phyloP scores from a whole-genome alignment of 768 basidiomycete genomes.

The Tricholoma flavovirens region DNA sequence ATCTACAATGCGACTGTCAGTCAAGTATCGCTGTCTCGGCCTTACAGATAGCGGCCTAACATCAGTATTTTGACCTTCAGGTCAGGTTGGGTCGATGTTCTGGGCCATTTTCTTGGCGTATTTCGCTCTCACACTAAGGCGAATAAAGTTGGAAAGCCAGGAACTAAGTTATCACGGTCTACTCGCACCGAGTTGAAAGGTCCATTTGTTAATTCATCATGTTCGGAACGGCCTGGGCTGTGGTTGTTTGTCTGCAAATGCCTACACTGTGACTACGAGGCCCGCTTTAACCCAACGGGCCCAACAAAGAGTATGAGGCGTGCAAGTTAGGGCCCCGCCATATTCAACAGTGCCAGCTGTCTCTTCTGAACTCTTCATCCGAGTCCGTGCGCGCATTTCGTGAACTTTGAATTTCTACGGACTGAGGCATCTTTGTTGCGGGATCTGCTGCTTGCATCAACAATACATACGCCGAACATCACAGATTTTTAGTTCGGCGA shows the following conservation, averaged over 20 bases:
- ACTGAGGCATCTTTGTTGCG: background rate
- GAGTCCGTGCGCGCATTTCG: background rate
- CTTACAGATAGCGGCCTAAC: too few relatives aligned
- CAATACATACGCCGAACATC: background rate
- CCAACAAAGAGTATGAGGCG: background rate
- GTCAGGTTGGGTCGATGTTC: background rate
- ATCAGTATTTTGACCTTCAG: too few relatives aligned
- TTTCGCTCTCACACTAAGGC: too few relatives aligned
- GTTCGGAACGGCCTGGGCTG: background rate
- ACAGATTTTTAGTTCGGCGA: background rate
- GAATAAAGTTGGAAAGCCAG: background rate
- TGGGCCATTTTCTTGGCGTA: background rate
- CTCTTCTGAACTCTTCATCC: too few relatives aligned
- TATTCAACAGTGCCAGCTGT: too few relatives aligned
- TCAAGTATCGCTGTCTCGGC: too few relatives aligned
- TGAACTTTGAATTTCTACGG: background rate
- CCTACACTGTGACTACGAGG: background rate
- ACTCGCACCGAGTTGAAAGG: background rate
- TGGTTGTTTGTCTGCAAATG: background rate
- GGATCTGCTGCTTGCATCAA: background rate
- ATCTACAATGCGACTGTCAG: too few relatives aligned
- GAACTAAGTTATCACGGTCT: background rate
- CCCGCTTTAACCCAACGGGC: background rate
- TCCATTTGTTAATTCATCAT: background rate
- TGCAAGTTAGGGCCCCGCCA: background rate